Evolutionary conservation across 495 filamentous ascomycete genomes (phyloP).

Genomic region (Aspergillus sclerotioniger): DNA sequence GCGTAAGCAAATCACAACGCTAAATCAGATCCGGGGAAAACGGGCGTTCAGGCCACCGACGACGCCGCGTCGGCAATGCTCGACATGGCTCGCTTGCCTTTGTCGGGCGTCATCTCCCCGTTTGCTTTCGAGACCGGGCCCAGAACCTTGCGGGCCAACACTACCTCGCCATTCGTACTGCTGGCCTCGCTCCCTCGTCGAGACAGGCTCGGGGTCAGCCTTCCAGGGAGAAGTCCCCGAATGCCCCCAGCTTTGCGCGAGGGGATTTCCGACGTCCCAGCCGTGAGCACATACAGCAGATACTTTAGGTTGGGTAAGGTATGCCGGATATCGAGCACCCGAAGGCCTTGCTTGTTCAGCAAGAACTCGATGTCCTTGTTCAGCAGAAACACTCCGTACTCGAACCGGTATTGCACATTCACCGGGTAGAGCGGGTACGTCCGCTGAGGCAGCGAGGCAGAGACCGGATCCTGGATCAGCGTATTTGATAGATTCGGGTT

Average conservation of each 20-base stretch:
- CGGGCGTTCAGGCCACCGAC: constrained; percentile 23
- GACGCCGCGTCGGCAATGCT: constrained; percentile 14
- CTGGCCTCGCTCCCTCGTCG: constrained; percentile 43
- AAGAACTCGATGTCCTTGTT: constrained; percentile 93
- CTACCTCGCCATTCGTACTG: constrained; percentile 33
- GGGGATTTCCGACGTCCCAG: constrained; percentile 73
- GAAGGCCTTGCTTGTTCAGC: constrained; percentile 68
- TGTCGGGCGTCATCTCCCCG: constrained; percentile 23
- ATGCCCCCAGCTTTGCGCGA: constrained; percentile 76
- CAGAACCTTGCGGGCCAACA: constrained; percentile 29
- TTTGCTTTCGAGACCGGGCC: constrained; percentile 32
- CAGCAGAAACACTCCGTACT: constrained; percentile 90
- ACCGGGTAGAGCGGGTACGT: constrained; percentile 80
- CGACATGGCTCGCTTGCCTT: constrained; percentile 19
- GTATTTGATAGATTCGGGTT: constrained; percentile 67
- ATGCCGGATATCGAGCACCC: constrained; percentile 81
- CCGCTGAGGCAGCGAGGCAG: constrained; percentile 60
- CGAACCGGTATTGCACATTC: constrained; percentile 79
- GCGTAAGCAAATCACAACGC: constrained; percentile 5
- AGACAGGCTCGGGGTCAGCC: constrained; percentile 35
- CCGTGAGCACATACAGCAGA: constrained; percentile 80
- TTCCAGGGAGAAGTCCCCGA: constrained; percentile 52
- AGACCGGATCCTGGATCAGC: constrained; percentile 78
- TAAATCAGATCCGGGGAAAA: constrained; percentile 5
- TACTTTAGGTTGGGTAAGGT: constrained; percentile 93